Evolutionary conservation across 78 protist species (phyloP).

Genomic region (Tieghemostelium lacteum): DNA sequence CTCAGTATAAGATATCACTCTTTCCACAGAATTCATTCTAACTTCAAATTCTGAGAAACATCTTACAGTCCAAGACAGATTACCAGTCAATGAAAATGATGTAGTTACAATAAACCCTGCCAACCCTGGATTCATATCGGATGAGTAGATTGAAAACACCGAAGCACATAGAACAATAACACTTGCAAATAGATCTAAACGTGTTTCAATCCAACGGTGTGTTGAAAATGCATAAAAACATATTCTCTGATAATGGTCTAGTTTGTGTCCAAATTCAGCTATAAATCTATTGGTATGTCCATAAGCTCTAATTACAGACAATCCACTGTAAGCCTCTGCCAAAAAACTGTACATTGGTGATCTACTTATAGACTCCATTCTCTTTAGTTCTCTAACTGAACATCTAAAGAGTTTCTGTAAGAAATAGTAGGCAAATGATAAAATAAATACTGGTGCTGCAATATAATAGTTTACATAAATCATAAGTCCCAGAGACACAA

Average conservation of each 20-base stretch:
- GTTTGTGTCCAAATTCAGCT: neutral
- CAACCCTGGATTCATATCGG: constrained; percentile 36
- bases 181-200: constrained; percentile 81
- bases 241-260: constrained; percentile 59
- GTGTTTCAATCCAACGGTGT: constrained; percentile 87
- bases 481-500: constrained; percentile 29
- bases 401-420: constrained; percentile 84
- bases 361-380: constrained; percentile 89
- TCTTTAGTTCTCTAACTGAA: constrained; percentile 86
- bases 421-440: constrained; percentile 39
- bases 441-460: constrained; percentile 14
- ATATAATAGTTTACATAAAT: constrained; percentile 19
- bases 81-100: constrained; percentile 55
- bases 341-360: constrained; percentile 90
- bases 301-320: constrained; percentile 93
- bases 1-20: constrained; percentile 19
- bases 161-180: constrained; percentile 49
- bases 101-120: constrained; percentile 81
- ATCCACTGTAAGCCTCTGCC: constrained; percentile 89
- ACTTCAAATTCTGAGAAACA: constrained; percentile 83
- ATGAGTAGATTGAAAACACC: constrained; percentile 39
- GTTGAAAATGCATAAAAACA: constrained; percentile 38
- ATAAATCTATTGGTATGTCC: constrained; percentile 21
- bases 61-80: constrained; percentile 44
- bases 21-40: constrained; percentile 81